Evolutionary conservation across 352 stramenopile species (phyloP).

Genomic region (Pythium myriotylum): DNA sequence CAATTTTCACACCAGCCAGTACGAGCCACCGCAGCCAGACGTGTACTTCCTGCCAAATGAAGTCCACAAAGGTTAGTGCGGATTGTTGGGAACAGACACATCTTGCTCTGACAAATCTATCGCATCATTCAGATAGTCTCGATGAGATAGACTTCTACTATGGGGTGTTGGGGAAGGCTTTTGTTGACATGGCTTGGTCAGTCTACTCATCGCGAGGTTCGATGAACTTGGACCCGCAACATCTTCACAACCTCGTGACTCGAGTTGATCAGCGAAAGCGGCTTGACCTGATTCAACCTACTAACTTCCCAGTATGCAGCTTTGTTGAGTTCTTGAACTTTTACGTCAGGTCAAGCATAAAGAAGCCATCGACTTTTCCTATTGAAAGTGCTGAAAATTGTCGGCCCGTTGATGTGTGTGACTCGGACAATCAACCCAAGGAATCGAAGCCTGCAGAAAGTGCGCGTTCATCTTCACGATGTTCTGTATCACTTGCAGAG

Average conservation of each 20-base stretch:
- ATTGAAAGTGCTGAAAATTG: neutral
- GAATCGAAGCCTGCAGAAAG: neutral
- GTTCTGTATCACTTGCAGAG: too few relatives aligned
- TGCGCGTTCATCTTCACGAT: too few relatives aligned
- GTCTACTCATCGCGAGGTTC: slow-evolving; percentile 40
- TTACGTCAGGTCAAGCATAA: slow-evolving; percentile 53
- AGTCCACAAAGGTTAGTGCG: slow-evolving; percentile 27
- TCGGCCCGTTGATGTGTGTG: neutral
- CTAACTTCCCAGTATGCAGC: slow-evolving; percentile 43
- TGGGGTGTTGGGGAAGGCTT: slow-evolving; percentile 54
- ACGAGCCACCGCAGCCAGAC: slow-evolving; percentile 2
- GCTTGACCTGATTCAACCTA: slow-evolving; percentile 27
- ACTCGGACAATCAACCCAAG: neutral
- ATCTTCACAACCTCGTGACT: slow-evolving; percentile 40
- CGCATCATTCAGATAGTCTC: slow-evolving; percentile 24
- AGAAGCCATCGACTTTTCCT: neutral
- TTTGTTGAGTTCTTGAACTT: slow-evolving; percentile 65
- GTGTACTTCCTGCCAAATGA: slow-evolving; percentile 30
- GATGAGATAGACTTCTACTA: slow-evolving; percentile 70
- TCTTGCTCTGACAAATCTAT: too few relatives aligned
- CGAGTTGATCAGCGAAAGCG: slow-evolving; percentile 60
- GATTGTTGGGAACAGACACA: too few relatives aligned
- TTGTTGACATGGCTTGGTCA: slow-evolving; percentile 63
- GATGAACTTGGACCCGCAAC: slow-evolving; percentile 32
- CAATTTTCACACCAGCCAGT: neutral